Base-by-base conservation (phyloP, 306 rosid genomes). In the Cicer arietinum region DNA sequence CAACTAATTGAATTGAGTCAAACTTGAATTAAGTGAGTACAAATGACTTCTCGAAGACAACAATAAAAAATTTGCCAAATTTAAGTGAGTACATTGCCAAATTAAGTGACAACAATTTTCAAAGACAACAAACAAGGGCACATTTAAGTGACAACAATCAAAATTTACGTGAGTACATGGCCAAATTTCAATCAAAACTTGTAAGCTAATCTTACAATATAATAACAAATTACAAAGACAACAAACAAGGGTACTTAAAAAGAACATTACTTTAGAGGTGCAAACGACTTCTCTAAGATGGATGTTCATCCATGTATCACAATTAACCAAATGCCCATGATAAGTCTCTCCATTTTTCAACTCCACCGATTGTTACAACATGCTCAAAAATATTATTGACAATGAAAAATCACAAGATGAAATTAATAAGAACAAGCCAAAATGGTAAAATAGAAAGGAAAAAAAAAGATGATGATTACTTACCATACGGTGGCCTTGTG, bases 241-340 rank as follows among this genome's bases (percentile, higher is more conserved):
- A 41, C 62, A 7, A 37, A 14, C 6, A 64, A 43, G 10, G 43
- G 64, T 13, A 20, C 5, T 1, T 35, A 52, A 41, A 37, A 57
- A 42, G 0, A 68, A 59, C 54, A 53, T 80, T 84, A 94, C 99
- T 78, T 94, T 94, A 43, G 96, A 92, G 20, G 99, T 94, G 54
- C 99, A 94, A 45, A 94, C 92, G 72, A 94, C 99, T 89, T 94
- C 97, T 67, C 99, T 93, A 56, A 94, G 99, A 89, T 94, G 99
- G 42, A 94, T 94, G 83, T 94, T 94, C 99, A 94, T 94, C 99
- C 99, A 94, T 37, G 16, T 14, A 14, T 14, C 16, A 14, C 16
- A 14, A 14, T 14, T 94, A 63, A 94, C 99, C 90, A 94, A 85
- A 88, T 94, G 97, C 0, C 99, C 99, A 25, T 94, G 90, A 87